Evolutionary conservation across 108 stramenopile genomes (phyloP).

Genomic region (Cyclotella sp.): DNA sequence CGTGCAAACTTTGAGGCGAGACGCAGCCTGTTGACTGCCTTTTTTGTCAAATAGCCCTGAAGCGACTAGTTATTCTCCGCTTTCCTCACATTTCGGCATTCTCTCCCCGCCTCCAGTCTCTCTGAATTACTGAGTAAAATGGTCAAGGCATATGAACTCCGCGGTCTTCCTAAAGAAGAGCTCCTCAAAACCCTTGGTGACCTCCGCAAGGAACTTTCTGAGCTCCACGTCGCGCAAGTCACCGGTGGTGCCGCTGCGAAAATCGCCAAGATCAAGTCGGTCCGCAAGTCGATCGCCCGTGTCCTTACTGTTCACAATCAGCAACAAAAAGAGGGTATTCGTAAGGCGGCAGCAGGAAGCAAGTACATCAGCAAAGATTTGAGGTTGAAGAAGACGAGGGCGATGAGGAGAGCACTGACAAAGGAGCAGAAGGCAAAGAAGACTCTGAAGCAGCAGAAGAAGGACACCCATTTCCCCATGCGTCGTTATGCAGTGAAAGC

Average conservation of each 20-base stretch:
- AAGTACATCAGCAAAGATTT: conserved; percentile 97
- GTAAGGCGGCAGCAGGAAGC: conserved; percentile 83
- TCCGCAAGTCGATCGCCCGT: conserved; percentile 98
- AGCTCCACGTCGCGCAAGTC: conserved; percentile 97
- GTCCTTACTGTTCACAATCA: conserved; percentile 99
- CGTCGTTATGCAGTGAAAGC: conserved; percentile 87
- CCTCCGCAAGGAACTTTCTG: conserved; percentile 92
- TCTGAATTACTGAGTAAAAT: conserved; percentile 29
- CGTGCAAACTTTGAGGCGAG: not conserved
- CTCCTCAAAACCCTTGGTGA: conserved; percentile 95
- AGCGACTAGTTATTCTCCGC: no score
- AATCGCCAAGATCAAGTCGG: conserved; percentile 98
- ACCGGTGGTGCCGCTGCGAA: conserved; percentile 98
- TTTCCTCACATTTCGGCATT: not conserved
- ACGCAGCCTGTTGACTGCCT: not conserved
- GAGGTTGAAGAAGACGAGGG: conserved; percentile 97
- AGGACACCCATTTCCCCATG: conserved; percentile 78
- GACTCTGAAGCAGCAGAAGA: conserved; percentile 88
- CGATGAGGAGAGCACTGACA: conserved; percentile 95
- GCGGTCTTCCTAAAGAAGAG: conserved; percentile 92
- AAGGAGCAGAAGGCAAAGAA: conserved; percentile 79
- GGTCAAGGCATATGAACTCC: conserved; percentile 96
- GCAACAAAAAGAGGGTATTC: conserved; percentile 94
- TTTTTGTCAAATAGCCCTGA: no score
- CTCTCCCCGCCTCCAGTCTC: not conserved